Evolutionary conservation across 2,329 filamentous ascomycete species (phyloP).

Genomic region (Talaromyces atroroseus): DNA sequence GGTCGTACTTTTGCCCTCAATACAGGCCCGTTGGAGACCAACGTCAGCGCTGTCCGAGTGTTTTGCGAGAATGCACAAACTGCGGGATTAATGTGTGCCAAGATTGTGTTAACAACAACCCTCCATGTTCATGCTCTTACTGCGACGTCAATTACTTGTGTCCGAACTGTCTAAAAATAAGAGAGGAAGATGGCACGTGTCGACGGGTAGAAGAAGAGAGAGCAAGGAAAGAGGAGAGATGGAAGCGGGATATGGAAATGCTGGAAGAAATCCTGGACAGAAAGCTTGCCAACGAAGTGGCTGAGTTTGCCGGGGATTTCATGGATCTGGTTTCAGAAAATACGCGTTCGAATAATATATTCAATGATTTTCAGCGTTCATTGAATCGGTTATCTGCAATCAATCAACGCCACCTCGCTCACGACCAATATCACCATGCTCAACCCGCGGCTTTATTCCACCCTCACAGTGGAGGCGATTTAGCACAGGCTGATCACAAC

Average conservation of each 20-base stretch:
- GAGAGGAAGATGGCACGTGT: constrained; percentile 35
- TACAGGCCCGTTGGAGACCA: constrained; percentile 41
- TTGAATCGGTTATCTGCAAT: constrained; percentile 3
- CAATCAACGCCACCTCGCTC: background rate
- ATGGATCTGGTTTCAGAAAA: constrained; percentile 20
- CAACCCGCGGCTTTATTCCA: background rate
- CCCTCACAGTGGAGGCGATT: constrained; percentile 1
- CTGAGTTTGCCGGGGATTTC: constrained; percentile 38
- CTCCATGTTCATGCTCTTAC: constrained; percentile 41
- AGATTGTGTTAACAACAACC: constrained; percentile 36
- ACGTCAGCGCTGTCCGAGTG: constrained; percentile 39
- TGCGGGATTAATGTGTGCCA: constrained; percentile 44
- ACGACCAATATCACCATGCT: background rate
- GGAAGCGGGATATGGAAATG: constrained; percentile 37
- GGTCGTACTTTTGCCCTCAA: constrained; percentile 44
- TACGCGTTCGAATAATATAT: constrained; percentile 6
- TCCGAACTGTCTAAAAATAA: constrained; percentile 38
- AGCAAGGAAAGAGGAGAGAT: constrained; percentile 33
- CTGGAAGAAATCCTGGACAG: constrained; percentile 36
- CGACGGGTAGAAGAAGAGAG: constrained; percentile 36
- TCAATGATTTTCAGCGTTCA: constrained; percentile 3
- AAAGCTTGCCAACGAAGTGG: constrained; percentile 39
- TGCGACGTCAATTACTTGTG: constrained; percentile 41
- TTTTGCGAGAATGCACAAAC: constrained; percentile 40
- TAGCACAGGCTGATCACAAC: background rate